These are phyloP conservation scores for Boletus edulis DNA, from an alignment of 768 basidiomycete genomes.

Conservation along the genomic window DNA sequence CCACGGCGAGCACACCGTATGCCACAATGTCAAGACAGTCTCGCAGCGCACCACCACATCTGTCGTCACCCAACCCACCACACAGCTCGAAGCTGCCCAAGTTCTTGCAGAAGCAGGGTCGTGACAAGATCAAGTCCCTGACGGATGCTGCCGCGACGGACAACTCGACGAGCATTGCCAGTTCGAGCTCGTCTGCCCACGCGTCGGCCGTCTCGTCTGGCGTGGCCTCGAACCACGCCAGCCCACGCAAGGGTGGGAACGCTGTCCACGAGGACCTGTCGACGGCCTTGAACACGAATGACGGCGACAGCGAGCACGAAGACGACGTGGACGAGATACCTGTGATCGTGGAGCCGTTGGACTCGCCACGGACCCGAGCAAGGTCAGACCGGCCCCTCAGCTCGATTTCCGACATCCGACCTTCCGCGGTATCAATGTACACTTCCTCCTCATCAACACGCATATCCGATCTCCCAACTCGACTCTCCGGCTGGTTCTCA, in stretches of 20 bases:
- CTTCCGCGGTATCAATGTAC: conserved; percentile 42
- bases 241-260: conserved; percentile 27
- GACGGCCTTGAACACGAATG: neutral
- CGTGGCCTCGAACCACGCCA: conserved; percentile 22
- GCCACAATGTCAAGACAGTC: conserved; percentile 46
- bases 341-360: conserved; percentile 64
- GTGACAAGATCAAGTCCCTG: conserved; percentile 61
- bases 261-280: conserved; percentile 21
- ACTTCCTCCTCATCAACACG: conserved; percentile 45
- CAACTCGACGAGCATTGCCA: conserved; percentile 37
- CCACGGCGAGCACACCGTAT: conserved; percentile 1
- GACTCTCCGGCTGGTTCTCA: conserved; percentile 79
- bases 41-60: conserved; percentile 40
- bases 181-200: conserved; percentile 40
- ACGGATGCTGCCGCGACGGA: conserved; percentile 36
- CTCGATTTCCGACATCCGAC: conserved; percentile 41
- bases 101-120: conserved; percentile 62
- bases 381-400: conserved; percentile 56
- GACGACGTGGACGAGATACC: conserved; percentile 50
- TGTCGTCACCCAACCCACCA: conserved; percentile 40
- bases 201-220: conserved; percentile 31
- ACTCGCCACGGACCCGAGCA: conserved; percentile 51
- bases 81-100: conserved; percentile 59
- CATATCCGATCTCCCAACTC: conserved; percentile 68
- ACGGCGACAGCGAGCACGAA: conserved; percentile 34